Evolutionary conservation across 768 basidiomycete genomes (phyloP).

Genomic region (Hygrophoropsis aurantiaca): DNA sequence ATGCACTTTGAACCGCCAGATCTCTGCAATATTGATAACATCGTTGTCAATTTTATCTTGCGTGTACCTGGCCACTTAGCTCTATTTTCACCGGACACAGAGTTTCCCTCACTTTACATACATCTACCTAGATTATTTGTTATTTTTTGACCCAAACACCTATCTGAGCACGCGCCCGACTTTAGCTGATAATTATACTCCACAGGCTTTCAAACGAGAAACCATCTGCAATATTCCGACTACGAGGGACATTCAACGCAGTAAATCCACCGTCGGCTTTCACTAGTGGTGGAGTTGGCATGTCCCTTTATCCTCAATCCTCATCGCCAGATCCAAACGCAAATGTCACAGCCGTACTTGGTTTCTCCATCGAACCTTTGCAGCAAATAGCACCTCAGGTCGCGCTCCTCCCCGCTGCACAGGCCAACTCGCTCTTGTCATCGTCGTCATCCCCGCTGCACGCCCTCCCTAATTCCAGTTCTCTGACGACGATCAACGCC

Average conservation of each 20-base stretch:
- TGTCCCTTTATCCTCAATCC: conserved; percentile 34
- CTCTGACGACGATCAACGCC: no score
- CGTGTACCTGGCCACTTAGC: no score
- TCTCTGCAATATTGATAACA: no score
- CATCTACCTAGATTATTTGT: not conserved
- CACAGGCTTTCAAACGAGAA: conserved; percentile 85
- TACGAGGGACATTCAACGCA: conserved; percentile 62
- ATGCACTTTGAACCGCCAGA: no score
- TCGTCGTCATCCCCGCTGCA: no score
- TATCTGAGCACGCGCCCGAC: not conserved
- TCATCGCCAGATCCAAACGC: conserved; percentile 16
- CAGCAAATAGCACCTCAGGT: conserved; percentile 59
- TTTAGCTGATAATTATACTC: not conserved
- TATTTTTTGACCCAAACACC: not conserved
- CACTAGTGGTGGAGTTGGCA: conserved; percentile 25
- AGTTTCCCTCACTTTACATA: not conserved
- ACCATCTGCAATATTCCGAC: conserved; percentile 85
- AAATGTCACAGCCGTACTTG: conserved; percentile 72
- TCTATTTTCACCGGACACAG: no score
- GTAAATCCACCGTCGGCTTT: conserved; percentile 31
- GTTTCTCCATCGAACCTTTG: conserved; percentile 79
- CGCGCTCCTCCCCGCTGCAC: conserved; percentile 39
- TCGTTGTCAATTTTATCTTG: no score
- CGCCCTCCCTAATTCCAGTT: no score
- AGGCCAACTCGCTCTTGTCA: conserved; percentile 10